Conservation (phyloP, 495 filamentous ascomycete species). For the Aspergillus haitiensis region DNA sequence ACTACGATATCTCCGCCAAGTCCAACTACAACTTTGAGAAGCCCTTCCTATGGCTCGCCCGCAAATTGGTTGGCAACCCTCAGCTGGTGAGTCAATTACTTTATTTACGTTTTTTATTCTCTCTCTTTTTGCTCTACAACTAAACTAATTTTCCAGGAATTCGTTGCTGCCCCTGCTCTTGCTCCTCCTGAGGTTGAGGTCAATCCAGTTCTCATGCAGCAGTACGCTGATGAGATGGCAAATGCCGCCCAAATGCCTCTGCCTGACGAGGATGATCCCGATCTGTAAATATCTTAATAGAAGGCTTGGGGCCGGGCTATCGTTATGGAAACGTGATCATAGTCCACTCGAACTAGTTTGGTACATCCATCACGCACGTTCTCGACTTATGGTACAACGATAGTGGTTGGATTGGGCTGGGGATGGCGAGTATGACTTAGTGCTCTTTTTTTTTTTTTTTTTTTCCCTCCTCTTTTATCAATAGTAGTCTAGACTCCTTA, state of each 20-base stretch:
- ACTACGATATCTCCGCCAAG: constrained; percentile 99
- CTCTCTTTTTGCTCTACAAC: constrained; percentile 7
- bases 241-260: constrained; percentile 80
- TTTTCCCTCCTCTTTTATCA: constrained; percentile 30
- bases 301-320: constrained; percentile 24
- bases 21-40: constrained; percentile 99
- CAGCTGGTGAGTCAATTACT: constrained; percentile 63
- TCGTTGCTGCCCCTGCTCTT: constrained; percentile 91
- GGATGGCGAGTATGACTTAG: constrained; percentile 44
- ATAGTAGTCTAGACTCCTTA: constrained; percentile 50
- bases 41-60: constrained; percentile 99
- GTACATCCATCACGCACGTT: constrained; percentile 28
- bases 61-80: constrained; percentile 96
- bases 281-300: constrained; percentile 52
- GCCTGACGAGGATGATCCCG: constrained; percentile 91
- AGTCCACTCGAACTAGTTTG: constrained; percentile 18
- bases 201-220: constrained; percentile 73
- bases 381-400: constrained; percentile 49
- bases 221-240: constrained; percentile 88
- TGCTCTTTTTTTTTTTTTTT: constrained; percentile 38
- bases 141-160: constrained; percentile 62
- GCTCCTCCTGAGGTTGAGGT: constrained; percentile 89
- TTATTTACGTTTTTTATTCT: background rate
- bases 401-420: constrained; percentile 41
- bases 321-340: constrained; percentile 11